These are phyloP conservation scores for Dioszegia hungarica DNA, from an alignment of 768 basidiomycete species.

Conservation along the genomic window DNA sequence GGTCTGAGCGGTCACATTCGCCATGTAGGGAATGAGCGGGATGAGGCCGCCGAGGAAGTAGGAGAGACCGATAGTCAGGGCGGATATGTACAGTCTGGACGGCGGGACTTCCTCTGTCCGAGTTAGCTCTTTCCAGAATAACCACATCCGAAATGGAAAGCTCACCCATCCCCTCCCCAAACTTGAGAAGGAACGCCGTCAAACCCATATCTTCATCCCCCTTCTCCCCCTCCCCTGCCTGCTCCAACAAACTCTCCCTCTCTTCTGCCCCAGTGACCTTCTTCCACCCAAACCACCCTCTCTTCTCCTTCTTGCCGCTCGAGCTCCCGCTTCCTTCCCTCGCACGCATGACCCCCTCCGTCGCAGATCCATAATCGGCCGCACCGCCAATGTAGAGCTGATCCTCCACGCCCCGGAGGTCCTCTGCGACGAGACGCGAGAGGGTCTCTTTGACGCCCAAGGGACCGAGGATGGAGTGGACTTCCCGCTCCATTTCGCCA, in stretches of 20 bases:
- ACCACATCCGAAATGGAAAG: constrained; percentile 14
- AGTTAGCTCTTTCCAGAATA: neutral
- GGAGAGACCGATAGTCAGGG: constrained; percentile 90
- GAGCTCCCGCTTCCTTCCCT: constrained; percentile 1
- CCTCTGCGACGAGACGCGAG: constrained; percentile 70
- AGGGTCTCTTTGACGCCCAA: constrained; percentile 82
- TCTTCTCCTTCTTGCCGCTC: constrained; percentile 5
- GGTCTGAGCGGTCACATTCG: constrained; percentile 63
- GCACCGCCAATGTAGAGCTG: constrained; percentile 43
- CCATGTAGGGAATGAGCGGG: constrained; percentile 89
- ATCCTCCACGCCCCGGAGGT: constrained; percentile 55
- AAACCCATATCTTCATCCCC: constrained; percentile 79
- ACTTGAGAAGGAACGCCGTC: constrained; percentile 90
- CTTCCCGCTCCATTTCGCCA: constrained; percentile 95
- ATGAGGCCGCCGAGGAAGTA: constrained; percentile 91
- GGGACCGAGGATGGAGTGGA: constrained; percentile 76
- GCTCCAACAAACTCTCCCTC: constrained; percentile 52
- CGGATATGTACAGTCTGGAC: constrained; percentile 76
- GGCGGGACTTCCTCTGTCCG: constrained; percentile 78
- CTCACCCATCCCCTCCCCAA: constrained; percentile 85
- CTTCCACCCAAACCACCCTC: constrained; percentile 23
- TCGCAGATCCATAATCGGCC: constrained; percentile 4
- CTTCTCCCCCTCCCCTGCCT: constrained; percentile 52
- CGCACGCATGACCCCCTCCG: constrained; percentile 21
- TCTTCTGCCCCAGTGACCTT: constrained; percentile 47